Base-by-base conservation (phyloP, 2,329 filamentous ascomycete species). In the Colletotrichum navitas region DNA sequence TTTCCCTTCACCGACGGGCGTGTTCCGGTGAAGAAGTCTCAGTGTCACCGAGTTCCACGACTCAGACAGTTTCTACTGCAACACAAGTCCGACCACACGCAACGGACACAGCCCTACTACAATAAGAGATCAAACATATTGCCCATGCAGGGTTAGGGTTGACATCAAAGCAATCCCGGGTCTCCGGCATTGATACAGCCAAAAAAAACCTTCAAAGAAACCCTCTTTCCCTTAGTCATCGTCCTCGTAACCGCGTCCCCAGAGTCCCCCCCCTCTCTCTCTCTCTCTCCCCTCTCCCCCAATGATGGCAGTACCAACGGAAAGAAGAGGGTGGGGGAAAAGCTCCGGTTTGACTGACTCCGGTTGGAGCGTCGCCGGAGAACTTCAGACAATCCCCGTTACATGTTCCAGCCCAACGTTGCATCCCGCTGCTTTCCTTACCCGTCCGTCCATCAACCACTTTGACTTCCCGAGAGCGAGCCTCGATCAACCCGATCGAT, bases 101-200 rank as follows among this genome's bases (percentile, higher is more conserved):
- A 21, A 32, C 14, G 6, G 6, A 32, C 14, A 32, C 49, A 52
- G 12, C 26, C 26, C 49, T 26, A 21, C 18, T 11, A 39, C 1
- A 41, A 32, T 21, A 49, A n/a, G 45, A n/a, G 29, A n/a, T 47
- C 21, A 14, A 32, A 52, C 14, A 32, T 34, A 45, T 36, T 10
- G 6, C 4, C 63, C 62, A 71, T 71, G 64, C 68, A 52, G 58
- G 58, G 68, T 62, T 58, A 62, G 56, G 56, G 41, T 71, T 56
- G 26, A 24, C 41, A 21, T 61, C 55, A 43, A 67, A 56, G 64
- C 58, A 59, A 3, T 43, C n/a, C 58, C 26, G 18, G 29, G 29
- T 4, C 41, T 41, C n/a, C 7, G 16, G 29, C 47, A 18, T 3
- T 7, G 5, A 34, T 43, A 41, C 12, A 41, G 4, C 16, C 41